Conservation (phyloP, 805 yeast genomes). For the Candida dendrica region DNA sequence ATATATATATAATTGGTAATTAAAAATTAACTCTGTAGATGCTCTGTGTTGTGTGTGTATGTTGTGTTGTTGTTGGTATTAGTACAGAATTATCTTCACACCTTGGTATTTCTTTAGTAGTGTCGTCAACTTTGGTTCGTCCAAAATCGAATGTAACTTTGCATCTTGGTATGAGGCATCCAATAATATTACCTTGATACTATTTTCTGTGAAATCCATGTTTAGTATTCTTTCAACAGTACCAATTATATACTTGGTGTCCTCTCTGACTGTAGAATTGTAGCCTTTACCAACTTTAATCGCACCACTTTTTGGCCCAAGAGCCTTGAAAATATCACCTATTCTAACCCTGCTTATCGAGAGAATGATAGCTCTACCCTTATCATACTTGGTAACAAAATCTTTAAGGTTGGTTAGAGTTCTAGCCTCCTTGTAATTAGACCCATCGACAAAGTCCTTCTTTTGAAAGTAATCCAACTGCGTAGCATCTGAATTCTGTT, state of each 20-base stretch:
- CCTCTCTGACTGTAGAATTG: constrained; percentile 16
- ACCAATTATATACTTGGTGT: constrained; percentile 20
- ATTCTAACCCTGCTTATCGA: constrained; percentile 82
- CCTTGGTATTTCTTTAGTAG: constrained; percentile 18
- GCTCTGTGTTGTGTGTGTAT: too few species aligned
- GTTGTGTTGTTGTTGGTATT: too few species aligned
- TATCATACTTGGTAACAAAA: constrained; percentile 47
- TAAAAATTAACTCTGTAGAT: too few species aligned
- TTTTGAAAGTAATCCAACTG: constrained; percentile 65
- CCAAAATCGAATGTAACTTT: constrained; percentile 18
- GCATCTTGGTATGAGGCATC: constrained; percentile 21
- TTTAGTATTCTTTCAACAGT: constrained; percentile 17
- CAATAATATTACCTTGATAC: constrained; percentile 18
- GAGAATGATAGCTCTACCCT: constrained; percentile 36
- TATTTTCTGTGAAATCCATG: constrained; percentile 11
- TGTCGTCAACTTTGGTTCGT: constrained; percentile 16
- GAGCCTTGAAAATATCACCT: constrained; percentile 73
- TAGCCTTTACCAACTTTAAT: constrained; percentile 22
- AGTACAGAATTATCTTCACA: constrained; percentile 17
- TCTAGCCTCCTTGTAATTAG: constrained; percentile 47
- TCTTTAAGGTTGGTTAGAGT: constrained; percentile 45
- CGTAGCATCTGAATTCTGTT: constrained; percentile 57
- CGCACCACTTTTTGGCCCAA: constrained; percentile 24
- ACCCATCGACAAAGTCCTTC: constrained; percentile 52
- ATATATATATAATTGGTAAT: too few species aligned